Evolutionary conservation across 805 yeast species (phyloP), one percentile per base, ranked within the genome.

Genomic region (Danielia reshetovae): DNA sequence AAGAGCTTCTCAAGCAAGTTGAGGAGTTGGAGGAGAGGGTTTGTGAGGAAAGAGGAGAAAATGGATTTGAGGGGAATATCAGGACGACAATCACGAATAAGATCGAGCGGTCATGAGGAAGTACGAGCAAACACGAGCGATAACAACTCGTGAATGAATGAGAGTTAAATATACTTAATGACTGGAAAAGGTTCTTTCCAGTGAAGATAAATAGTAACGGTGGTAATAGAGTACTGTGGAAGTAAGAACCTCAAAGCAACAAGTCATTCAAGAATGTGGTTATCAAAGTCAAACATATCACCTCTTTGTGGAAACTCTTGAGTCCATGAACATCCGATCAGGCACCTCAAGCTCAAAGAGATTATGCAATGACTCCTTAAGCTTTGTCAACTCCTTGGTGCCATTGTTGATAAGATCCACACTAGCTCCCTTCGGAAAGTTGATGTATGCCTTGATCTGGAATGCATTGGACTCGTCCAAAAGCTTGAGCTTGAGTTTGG

Each of bases 281-380:
- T n/a, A n/a, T n/a, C n/a, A n/a, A n/a, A n/a, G n/a, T n/a, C n/a
- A 5, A 21, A 23, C n/a, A 5, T 22, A 4, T 27, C 14, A 30
- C 9, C 7, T 29, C n/a, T 33, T 8, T 24, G 46, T 22, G n/a
- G 48, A 44, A 19, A 83, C 70, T 46, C 95, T 72, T 1, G 89
- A 77, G 55, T 88, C 96, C 87, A 88, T 85, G 17, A 71, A 66
- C 52, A 76, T 77, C 42, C 96, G 70, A 51, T 85, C 93, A 4
- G 95, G 95, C 21, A 84, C 74, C 13, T 68, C 75, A 30, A 89
- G 66, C 30, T 77, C 76, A 7, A 89, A 70, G 32, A 87, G 64
- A 10, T 88, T 88, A 37, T 70, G 62, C 40, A 89, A 61, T 32
- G 80, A 85, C 13, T 66, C 75, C 55, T 85, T 85, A 25, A 87